Conservation (phyloP, 345 rosid species). For the Nephelium lappaceum region DNA sequence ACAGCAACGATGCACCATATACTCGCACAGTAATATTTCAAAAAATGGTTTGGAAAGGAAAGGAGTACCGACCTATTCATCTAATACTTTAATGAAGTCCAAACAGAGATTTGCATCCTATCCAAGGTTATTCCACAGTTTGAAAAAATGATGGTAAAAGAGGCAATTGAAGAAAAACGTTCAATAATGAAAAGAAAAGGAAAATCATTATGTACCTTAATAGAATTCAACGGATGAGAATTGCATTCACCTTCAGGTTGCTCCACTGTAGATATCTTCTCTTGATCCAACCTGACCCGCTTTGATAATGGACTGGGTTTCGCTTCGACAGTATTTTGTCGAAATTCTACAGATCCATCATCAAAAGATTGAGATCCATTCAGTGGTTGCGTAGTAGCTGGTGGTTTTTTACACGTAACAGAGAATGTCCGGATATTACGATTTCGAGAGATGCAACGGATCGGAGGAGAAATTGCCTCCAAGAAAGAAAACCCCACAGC, state of each 20-base stretch:
- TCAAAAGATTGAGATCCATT: conserved; percentile 43
- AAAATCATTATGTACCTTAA: conserved; percentile 43
- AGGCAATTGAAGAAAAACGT: neutral
- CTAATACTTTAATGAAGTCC: neutral
- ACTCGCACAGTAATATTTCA: neutral
- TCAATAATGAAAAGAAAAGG: neutral
- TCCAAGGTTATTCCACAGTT: neutral
- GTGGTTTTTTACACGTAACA: conserved; percentile 51
- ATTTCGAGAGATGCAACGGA: conserved; percentile 67
- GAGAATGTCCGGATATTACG: conserved; percentile 44
- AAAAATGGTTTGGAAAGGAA: neutral
- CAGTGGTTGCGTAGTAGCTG: conserved; percentile 31
- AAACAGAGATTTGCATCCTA: neutral
- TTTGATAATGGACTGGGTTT: conserved; percentile 59
- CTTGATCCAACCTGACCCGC: conserved; percentile 59
- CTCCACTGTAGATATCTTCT: conserved; percentile 39
- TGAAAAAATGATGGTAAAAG: neutral
- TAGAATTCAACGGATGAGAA: conserved; percentile 40
- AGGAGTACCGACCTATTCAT: neutral
- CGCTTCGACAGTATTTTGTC: conserved; percentile 45
- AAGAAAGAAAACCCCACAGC: conserved; percentile 68
- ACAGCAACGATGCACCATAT: neutral
- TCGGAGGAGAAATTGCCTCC: conserved; percentile 60
- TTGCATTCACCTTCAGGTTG: conserved; percentile 55
- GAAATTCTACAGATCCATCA: conserved; percentile 40